A percentile compares a stretch with the other conserved stretches of the same genome.
Conservation (phyloP, 2,329 filamentous ascomycete genomes). For the Helicocarpus griseus region DNA sequence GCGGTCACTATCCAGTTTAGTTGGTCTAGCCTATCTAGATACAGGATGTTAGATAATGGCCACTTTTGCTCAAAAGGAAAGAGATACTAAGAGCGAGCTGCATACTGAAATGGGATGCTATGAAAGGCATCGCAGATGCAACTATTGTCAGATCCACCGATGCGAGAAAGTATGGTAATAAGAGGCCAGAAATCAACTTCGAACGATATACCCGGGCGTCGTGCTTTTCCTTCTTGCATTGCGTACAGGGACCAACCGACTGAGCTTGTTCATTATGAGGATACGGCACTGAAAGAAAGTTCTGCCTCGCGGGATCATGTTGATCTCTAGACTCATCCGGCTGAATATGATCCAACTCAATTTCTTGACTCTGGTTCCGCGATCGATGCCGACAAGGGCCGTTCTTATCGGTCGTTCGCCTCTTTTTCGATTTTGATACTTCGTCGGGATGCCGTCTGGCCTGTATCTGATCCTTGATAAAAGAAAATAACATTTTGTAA, state of each 20-base stretch:
- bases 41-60: background rate
- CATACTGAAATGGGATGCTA: conserved; percentile 55
- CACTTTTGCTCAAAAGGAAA: background rate
- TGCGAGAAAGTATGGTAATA: conserved; percentile 52
- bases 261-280: background rate
- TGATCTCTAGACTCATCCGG: conserved; percentile 1
- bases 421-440: background rate
- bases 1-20: conserved; percentile 62
- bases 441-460: background rate
- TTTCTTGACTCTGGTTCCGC: conserved; percentile 1
- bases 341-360: background rate
- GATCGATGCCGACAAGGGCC: conserved; percentile 11
- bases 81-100: background rate
- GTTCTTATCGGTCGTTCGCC: conserved; percentile 4
- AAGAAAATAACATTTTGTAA: conserved; percentile 3
- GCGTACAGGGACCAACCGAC: conserved; percentile 9
- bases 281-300: background rate
- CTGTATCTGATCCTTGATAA: conserved; percentile 3
- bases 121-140: conserved; percentile 50
- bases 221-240: conserved; percentile 26
- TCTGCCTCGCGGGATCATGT: background rate
- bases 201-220: conserved; percentile 40
- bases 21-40: conserved; percentile 43
- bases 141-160: conserved; percentile 57
- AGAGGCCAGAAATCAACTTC: conserved; percentile 50